A percentile compares a stretch with the other conserved stretches of the same genome.
phyloP scores from a whole-genome alignment of 768 basidiomycete species.

The Mycena maculata region DNA sequence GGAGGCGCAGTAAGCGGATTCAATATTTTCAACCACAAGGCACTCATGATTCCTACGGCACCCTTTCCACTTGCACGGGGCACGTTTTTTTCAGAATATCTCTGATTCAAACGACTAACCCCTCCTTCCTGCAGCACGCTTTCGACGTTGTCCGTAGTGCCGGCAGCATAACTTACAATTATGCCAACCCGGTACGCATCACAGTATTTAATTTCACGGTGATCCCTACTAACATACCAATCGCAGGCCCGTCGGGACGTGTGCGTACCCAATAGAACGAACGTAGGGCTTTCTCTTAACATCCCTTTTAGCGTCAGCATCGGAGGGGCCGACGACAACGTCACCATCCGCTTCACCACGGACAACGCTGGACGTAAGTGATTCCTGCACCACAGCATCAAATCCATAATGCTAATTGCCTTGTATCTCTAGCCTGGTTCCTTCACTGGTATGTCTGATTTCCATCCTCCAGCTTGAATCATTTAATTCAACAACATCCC shows the following conservation, averaged over 20 bases:
- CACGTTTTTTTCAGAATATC: too few species aligned
- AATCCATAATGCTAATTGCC: slow-evolving; percentile 11
- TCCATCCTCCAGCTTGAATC: too few species aligned
- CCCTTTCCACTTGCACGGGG: slow-evolving; percentile 14
- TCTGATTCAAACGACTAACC: too few species aligned
- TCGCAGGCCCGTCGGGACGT: slow-evolving; percentile 13
- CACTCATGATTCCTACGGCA: too few species aligned
- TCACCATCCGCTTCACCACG: slow-evolving; percentile 67
- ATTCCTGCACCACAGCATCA: not conserved
- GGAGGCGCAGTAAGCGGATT: not conserved
- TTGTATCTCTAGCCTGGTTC: slow-evolving; percentile 42
- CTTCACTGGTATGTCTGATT: slow-evolving; percentile 21
- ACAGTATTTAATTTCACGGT: slow-evolving; percentile 8
- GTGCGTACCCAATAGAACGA: slow-evolving; percentile 1
- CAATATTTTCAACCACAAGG: not conserved
- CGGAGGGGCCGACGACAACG: slow-evolving; percentile 47
- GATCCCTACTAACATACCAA: not conserved
- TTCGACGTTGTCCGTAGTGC: slow-evolving; percentile 57
- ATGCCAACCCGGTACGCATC: slow-evolving; percentile 58
- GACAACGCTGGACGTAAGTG: slow-evolving; percentile 73
- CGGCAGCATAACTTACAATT: slow-evolving; percentile 52
- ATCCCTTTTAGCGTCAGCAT: not conserved
- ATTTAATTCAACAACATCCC: too few species aligned
- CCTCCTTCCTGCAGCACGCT: slow-evolving; percentile 37
- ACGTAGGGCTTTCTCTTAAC: not conserved